Evolutionary conservation across 1,139 yeast species (phyloP).

Genomic region (Geotrichum restrictum): DNA sequence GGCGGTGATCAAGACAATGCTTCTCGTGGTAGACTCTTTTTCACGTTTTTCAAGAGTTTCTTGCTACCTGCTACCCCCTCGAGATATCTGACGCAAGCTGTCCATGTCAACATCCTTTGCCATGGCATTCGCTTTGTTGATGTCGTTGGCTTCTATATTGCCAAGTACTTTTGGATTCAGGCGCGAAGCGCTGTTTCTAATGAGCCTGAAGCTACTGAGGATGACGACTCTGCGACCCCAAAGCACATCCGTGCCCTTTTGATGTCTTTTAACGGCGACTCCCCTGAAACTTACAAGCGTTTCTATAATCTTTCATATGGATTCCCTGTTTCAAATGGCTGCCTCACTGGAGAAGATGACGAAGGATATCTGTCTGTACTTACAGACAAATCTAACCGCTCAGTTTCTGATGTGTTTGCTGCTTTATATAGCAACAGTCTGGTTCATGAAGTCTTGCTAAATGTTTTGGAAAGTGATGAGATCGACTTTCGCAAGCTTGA

Average conservation of each 20-base stretch:
- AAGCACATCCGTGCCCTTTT: slow-evolving; percentile 26
- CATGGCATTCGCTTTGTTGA: slow-evolving; percentile 15
- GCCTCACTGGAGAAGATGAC: slow-evolving; percentile 26
- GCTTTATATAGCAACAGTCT: slow-evolving; percentile 33
- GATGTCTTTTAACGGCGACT: slow-evolving; percentile 21
- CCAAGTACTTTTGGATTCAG: slow-evolving; percentile 27
- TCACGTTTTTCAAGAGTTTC: slow-evolving; percentile 34
- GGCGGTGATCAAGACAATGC: slow-evolving; percentile 37
- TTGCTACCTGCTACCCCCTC: slow-evolving; percentile 31
- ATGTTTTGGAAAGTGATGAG: slow-evolving; percentile 25
- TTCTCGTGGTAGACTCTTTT: slow-evolving; percentile 29
- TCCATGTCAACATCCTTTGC: slow-evolving; percentile 32
- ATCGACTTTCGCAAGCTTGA: slow-evolving; percentile 27
- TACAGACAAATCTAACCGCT: slow-evolving; percentile 31
- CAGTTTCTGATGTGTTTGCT: slow-evolving; percentile 36
- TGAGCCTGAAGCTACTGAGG: slow-evolving; percentile 1
- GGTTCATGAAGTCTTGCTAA: slow-evolving; percentile 31
- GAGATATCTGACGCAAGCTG: slow-evolving; percentile 35
- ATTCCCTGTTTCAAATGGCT: slow-evolving; percentile 21
- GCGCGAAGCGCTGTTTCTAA: slow-evolving; percentile 24
- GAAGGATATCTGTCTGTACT: slow-evolving; percentile 31
- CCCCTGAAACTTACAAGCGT: slow-evolving; percentile 28
- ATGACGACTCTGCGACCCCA: slow-evolving; percentile 23
- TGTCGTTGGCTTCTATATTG: slow-evolving; percentile 13
- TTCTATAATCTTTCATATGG: slow-evolving; percentile 30